Evolutionary conservation across 106 monocot species (phyloP).

Genomic region (Amphibolis antarctica): DNA sequence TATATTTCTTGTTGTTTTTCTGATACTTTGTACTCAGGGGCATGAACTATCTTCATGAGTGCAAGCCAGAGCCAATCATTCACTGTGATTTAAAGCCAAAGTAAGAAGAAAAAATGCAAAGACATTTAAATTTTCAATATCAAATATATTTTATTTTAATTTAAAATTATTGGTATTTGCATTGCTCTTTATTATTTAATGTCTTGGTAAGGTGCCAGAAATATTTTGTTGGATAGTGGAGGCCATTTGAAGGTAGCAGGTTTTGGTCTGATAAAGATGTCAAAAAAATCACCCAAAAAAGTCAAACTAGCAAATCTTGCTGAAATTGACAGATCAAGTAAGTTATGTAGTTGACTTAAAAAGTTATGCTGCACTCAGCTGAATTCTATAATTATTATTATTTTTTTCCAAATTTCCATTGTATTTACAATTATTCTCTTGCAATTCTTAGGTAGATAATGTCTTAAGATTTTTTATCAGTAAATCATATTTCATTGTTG

Average conservation of each 20-base stretch:
- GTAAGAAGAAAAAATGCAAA: conserved; percentile 45
- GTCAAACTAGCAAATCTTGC: conserved; percentile 37
- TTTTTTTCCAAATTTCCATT: background rate
- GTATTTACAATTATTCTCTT: no score
- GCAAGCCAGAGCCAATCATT: conserved; percentile 71
- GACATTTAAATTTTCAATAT: background rate
- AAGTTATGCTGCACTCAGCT: no score
- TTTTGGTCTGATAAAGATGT: conserved; percentile 73
- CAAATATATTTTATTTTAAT: background rate
- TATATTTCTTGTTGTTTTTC: background rate
- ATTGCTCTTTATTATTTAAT: conserved; percentile 55
- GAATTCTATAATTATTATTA: conserved; percentile 4
- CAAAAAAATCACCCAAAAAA: conserved; percentile 62
- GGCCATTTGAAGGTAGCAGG: conserved; percentile 74
- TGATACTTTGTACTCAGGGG: conserved; percentile 45
- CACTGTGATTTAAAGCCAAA: conserved; percentile 61
- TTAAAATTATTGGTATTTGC: conserved; percentile 16
- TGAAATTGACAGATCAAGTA: conserved; percentile 40
- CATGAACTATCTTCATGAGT: conserved; percentile 74
- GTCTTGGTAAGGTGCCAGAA: conserved; percentile 89
- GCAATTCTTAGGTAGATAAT: no score
- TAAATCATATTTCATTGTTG: no score
- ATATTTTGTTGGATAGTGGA: conserved; percentile 83
- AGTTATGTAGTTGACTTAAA: conserved; percentile 14
- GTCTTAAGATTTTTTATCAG: no score